A percentile compares a stretch with the other conserved stretches of the same genome.
Evolutionary conservation across 192 early-diverging fungal genomes (phyloP).

Genomic region (Allomyces macrogynus): DNA sequence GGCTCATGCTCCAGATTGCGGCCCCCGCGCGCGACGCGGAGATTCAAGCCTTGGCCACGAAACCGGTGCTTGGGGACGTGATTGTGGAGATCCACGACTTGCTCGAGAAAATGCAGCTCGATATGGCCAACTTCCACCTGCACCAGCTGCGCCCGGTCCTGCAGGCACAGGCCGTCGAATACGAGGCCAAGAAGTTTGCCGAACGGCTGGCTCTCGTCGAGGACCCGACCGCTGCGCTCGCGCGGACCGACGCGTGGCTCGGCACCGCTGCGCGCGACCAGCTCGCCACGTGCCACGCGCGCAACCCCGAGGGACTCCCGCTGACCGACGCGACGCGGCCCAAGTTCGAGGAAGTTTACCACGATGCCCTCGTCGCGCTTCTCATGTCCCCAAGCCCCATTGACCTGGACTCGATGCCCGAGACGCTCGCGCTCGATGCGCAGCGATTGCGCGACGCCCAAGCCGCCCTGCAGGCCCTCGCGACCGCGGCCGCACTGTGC

Average conservation of each 20-base stretch:
- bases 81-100: constrained; percentile 27
- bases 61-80: constrained; percentile 12
- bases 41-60: constrained; percentile 16
- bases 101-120: constrained; percentile 58
- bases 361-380: constrained; percentile 25
- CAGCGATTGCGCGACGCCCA: constrained; percentile 40
- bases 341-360: constrained; percentile 26
- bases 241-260: constrained; percentile 41
- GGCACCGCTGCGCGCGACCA: constrained; percentile 11
- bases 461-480: constrained; percentile 49
- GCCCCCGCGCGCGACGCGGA: constrained; percentile 53
- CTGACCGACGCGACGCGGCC: not conserved
- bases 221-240: constrained; percentile 20
- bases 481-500: constrained; percentile 39
- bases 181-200: constrained; percentile 50
- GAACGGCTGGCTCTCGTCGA: constrained; percentile 14
- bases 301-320: constrained; percentile 28
- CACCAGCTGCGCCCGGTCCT: constrained; percentile 43
- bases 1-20: constrained; percentile 45
- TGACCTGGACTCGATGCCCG: constrained; percentile 24
- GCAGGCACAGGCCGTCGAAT: constrained; percentile 45
- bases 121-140: constrained; percentile 58
- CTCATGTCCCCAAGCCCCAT: constrained; percentile 23
- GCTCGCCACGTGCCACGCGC: constrained; percentile 12
- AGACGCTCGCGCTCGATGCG: constrained; percentile 48